phyloP scores from a whole-genome alignment of 257 asterid genomes.

The Parsonsia alboflavescens region DNA sequence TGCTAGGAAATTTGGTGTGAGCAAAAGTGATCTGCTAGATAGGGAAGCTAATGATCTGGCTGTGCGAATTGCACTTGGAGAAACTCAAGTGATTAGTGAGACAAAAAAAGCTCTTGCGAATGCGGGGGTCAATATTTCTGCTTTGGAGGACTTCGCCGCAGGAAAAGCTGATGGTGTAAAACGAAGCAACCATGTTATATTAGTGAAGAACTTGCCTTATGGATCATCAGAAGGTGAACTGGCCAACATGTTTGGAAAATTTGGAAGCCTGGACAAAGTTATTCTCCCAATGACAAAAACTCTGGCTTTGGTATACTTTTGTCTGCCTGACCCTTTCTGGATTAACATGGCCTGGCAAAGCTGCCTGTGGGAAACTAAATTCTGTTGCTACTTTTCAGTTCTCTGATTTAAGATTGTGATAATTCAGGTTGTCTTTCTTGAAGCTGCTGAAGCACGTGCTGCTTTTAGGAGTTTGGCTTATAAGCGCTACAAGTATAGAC shows the following conservation, averaged over 20 bases:
- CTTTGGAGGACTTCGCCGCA: slow-evolving; percentile 73
- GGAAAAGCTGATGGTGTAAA: slow-evolving; percentile 66
- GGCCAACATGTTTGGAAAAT: slow-evolving; percentile 74
- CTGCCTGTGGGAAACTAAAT: not conserved
- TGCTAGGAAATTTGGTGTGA: slow-evolving; percentile 79
- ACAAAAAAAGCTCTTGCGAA: slow-evolving; percentile 79
- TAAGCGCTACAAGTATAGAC: slow-evolving; percentile 90
- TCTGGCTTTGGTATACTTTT: slow-evolving; percentile 71
- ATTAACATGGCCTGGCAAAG: not conserved
- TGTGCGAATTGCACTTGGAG: slow-evolving; percentile 84
- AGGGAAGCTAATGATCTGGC: slow-evolving; percentile 80
- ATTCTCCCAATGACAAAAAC: slow-evolving; percentile 83
- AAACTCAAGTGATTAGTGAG: slow-evolving; percentile 90
- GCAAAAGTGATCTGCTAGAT: slow-evolving; percentile 81
- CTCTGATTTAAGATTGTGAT: slow-evolving; percentile 12
- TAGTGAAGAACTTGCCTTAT: slow-evolving; percentile 90
- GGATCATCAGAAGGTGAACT: slow-evolving; percentile 82
- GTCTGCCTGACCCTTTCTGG: slow-evolving; percentile 7
- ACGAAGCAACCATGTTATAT: slow-evolving; percentile 88
- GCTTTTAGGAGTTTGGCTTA: slow-evolving; percentile 74
- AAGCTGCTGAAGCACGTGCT: slow-evolving; percentile 83
- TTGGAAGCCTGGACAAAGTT: slow-evolving; percentile 79
- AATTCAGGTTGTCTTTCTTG: slow-evolving; percentile 70
- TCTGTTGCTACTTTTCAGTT: not conserved
- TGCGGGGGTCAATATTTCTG: slow-evolving; percentile 74